Percentiles rank a stretch among this genome's conserved stretches.
These are phyloP conservation scores for Beauveria australis DNA, from an alignment of 2,329 filamentous ascomycete genomes.

Conservation along the genomic window DNA sequence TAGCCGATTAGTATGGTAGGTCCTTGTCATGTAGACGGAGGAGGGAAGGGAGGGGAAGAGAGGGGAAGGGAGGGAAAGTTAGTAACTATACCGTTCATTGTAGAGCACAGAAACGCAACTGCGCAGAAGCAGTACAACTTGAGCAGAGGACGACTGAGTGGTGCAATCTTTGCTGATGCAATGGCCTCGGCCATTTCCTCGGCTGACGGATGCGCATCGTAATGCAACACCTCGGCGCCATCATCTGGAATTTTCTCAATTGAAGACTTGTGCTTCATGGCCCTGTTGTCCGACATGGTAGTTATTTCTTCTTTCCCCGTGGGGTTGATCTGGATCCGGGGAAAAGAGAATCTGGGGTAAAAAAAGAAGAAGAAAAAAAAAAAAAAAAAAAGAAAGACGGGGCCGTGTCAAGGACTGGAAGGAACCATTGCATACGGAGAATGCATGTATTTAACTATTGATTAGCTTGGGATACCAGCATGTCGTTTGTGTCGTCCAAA, in stretches of 20 bases:
- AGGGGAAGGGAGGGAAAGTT: background rate
- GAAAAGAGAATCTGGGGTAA: background rate
- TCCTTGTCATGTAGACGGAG: background rate
- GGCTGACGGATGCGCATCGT: slow-evolving; percentile 7
- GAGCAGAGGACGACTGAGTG: slow-evolving; percentile 10
- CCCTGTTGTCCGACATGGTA: background rate
- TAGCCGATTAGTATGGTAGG: background rate
- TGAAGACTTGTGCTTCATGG: background rate
- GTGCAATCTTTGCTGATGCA: slow-evolving; percentile 5
- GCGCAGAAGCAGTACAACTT: slow-evolving; percentile 12
- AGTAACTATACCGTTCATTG: slow-evolving; percentile 12
- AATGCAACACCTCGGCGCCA: background rate
- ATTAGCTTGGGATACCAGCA: background rate
- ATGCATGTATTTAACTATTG: background rate
- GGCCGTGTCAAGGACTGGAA: background rate
- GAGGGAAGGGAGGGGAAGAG: background rate
- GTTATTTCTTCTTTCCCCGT: background rate
- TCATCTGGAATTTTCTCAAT: background rate
- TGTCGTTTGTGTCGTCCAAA: background rate
- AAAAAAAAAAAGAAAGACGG: background rate
- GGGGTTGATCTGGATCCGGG: background rate
- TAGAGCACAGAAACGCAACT: slow-evolving; percentile 13
- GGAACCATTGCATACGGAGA: background rate
- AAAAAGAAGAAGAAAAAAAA: background rate
- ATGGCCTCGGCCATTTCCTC: slow-evolving; percentile 13